Conservation (phyloP, 305 asterid species). For the Fraxinus greggii region DNA sequence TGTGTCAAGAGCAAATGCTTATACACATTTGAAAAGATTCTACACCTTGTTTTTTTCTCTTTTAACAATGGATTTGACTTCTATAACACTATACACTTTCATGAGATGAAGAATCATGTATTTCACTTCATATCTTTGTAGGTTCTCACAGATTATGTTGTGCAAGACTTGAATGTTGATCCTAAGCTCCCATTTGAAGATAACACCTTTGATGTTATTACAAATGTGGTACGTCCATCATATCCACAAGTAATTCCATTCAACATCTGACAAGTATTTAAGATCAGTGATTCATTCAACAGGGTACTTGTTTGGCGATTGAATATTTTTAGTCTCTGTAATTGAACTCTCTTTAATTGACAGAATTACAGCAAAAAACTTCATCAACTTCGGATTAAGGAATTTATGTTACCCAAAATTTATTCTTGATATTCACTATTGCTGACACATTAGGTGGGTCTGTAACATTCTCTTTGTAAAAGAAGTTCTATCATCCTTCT, state of each 20-base stretch:
- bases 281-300: constrained; percentile 8
- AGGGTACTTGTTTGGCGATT: background rate
- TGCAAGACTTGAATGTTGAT: constrained; percentile 81
- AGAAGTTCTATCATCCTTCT: background rate
- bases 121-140: constrained; percentile 33
- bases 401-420: background rate
- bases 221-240: constrained; percentile 66
- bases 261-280: background rate
- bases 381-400: background rate
- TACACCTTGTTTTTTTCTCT: background rate
- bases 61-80: background rate
- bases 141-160: constrained; percentile 83
- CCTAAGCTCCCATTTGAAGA: constrained; percentile 86
- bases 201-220: constrained; percentile 71
- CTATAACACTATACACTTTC: background rate
- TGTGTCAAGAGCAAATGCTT: background rate
- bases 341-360: background rate
- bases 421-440: background rate
- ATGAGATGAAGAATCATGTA: constrained; percentile 19
- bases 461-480: background rate
- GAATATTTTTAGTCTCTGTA: background rate
- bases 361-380: background rate
- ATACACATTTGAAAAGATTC: background rate
- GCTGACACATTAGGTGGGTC: background rate
- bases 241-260: background rate